phyloP scores from a whole-genome alignment of 2,329 filamentous ascomycete species.

The Helotiales sp. region DNA sequence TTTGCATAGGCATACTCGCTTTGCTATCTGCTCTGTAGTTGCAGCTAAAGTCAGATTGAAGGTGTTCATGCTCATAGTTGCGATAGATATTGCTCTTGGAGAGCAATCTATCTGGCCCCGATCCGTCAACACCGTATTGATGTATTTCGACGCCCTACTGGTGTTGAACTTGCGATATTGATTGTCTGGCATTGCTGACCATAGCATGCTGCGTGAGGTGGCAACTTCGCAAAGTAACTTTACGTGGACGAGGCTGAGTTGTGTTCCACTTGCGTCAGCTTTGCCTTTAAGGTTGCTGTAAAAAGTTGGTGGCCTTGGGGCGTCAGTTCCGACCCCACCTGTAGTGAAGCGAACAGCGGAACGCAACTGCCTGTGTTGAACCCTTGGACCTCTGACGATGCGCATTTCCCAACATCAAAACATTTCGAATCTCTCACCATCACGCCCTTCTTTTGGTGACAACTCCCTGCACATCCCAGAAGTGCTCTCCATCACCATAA shows the following conservation, averaged over 20 bases:
- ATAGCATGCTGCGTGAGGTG: constrained; percentile 7
- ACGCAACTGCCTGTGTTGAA: constrained; percentile 3
- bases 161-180: not conserved
- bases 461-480: constrained; percentile 5
- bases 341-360: constrained; percentile 16
- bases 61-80: not conserved
- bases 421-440: constrained; percentile 8
- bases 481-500: constrained; percentile 8
- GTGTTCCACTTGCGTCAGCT: constrained; percentile 22
- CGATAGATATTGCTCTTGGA: not conserved
- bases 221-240: not conserved
- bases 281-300: constrained; percentile 12
- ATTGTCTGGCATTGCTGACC: not conserved
- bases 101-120: not conserved
- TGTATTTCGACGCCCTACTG: not conserved
- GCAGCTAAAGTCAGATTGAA: not conserved
- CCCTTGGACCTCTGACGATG: constrained; percentile 18
- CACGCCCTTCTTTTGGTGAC: constrained; percentile 22
- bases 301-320: constrained; percentile 20
- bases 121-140: not conserved
- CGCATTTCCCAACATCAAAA: constrained; percentile 13
- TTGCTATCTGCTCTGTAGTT: not conserved
- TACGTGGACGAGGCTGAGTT: constrained; percentile 26
- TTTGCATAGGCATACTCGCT: not conserved
- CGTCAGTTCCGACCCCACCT: constrained; percentile 22